Conservation (phyloP, 305 asterid species). For the Plantago coronopus region DNA sequence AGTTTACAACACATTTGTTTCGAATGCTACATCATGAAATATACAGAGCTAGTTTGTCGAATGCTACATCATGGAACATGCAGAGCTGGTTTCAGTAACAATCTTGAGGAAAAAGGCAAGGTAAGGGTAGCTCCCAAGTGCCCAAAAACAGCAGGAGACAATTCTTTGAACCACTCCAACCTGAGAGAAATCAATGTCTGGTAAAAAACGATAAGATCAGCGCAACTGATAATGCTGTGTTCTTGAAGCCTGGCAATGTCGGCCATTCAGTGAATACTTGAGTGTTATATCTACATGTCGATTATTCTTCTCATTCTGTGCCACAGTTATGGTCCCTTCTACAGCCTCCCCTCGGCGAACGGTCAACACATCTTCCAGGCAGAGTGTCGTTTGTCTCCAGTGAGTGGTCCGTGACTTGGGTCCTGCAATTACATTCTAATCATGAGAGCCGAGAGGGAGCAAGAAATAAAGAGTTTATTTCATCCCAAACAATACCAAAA, state of each 20-base stretch:
- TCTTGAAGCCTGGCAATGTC: constrained; percentile 60
- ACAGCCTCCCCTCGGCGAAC: constrained; percentile 80
- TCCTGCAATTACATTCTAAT: constrained; percentile 36
- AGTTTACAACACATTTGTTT: neutral
- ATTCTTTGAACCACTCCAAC: constrained; percentile 15
- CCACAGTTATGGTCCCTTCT: constrained; percentile 62
- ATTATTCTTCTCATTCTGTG: constrained; percentile 86
- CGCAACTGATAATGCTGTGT: constrained; percentile 77
- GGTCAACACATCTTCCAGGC: constrained; percentile 83
- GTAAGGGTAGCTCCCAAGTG: neutral
- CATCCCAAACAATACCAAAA: too few species aligned
- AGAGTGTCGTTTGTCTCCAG: constrained; percentile 93
- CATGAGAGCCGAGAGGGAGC: neutral
- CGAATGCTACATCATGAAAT: neutral
- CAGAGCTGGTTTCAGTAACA: constrained; percentile 3
- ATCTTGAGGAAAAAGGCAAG: neutral
- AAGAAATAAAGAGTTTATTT: neutral
- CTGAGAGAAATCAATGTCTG: neutral
- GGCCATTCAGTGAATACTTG: constrained; percentile 69
- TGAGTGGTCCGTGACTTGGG: constrained; percentile 88
- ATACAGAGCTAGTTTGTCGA: neutral
- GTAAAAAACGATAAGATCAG: constrained; percentile 30
- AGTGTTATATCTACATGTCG: constrained; percentile 83
- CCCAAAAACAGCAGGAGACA: neutral
- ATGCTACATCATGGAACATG: neutral